phyloP scores from a whole-genome alignment of 192 early-diverging fungal species.

The Mortierella alpina region DNA sequence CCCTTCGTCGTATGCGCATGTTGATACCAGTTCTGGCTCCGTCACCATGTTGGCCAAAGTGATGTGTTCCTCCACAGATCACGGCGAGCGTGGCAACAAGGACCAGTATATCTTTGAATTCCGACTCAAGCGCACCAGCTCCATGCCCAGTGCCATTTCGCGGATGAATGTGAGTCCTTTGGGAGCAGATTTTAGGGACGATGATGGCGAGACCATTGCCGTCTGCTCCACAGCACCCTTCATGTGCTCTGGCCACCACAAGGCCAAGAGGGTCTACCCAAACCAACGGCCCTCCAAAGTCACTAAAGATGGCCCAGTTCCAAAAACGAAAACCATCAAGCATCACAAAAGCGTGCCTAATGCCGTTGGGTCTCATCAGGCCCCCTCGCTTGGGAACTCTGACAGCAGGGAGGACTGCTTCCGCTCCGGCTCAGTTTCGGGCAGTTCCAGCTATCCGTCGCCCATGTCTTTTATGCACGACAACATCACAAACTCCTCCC shows the following conservation, averaged over 20 bases:
- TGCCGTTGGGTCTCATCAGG: background rate
- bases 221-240: slow-evolving; percentile 32
- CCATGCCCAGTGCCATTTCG: background rate
- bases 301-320: slow-evolving; percentile 11
- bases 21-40: slow-evolving; percentile 33
- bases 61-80: slow-evolving; percentile 46
- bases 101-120: slow-evolving; percentile 48
- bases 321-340: slow-evolving; percentile 36
- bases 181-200: slow-evolving; percentile 5
- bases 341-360: slow-evolving; percentile 21
- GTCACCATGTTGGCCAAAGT: slow-evolving; percentile 45
- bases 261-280: slow-evolving; percentile 40
- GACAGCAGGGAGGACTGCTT: slow-evolving; percentile 4
- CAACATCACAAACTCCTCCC: background rate
- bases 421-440: slow-evolving; percentile 29
- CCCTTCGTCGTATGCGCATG: slow-evolving; percentile 29
- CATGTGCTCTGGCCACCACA: slow-evolving; percentile 52
- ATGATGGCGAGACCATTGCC: slow-evolving; percentile 19
- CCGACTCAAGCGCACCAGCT: slow-evolving; percentile 27
- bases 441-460: slow-evolving; percentile 23
- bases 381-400: background rate
- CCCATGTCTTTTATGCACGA: slow-evolving; percentile 34
- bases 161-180: background rate
- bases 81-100: slow-evolving; percentile 49
- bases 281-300: slow-evolving; percentile 24